A percentile compares a stretch with the other conserved stretches of the same genome.
These are phyloP conservation scores for Oryza glumipatula DNA, from an alignment of 176 grass and related monocot species.

Conservation along the genomic window DNA sequence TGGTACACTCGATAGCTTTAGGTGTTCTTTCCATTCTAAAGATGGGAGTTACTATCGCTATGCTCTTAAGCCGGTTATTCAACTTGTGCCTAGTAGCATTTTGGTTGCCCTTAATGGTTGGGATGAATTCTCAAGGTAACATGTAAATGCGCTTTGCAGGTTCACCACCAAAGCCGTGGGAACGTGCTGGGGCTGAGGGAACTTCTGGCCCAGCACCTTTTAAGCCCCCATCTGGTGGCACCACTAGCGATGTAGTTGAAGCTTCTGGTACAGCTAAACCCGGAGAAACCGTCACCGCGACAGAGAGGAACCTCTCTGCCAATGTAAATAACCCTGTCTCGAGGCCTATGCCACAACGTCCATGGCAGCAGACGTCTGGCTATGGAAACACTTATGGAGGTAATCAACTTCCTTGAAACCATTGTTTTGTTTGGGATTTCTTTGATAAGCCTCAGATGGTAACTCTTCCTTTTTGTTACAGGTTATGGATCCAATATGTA, in stretches of 20 bases:
- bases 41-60: background rate
- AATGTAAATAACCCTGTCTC: slow-evolving; percentile 51
- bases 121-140: background rate
- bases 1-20: too few relatives aligned
- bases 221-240: slow-evolving; percentile 81
- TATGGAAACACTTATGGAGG: slow-evolving; percentile 80
- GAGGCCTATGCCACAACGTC: slow-evolving; percentile 64
- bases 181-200: slow-evolving; percentile 56
- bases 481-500: slow-evolving; percentile 69
- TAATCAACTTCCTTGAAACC: slow-evolving; percentile 12
- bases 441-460: background rate
- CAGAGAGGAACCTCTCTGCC: slow-evolving; percentile 42
- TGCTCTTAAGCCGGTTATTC: background rate
- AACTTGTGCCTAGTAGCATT: too few relatives aligned
- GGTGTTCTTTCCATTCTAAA: background rate
- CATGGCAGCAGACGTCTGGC: slow-evolving; percentile 80
- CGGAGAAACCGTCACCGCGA: slow-evolving; percentile 63
- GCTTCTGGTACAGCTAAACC: slow-evolving; percentile 89
- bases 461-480: slow-evolving; percentile 7
- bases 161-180: slow-evolving; percentile 81
- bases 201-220: slow-evolving; percentile 68
- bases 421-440: background rate
- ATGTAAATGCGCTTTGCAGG: slow-evolving; percentile 34
- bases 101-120: background rate
- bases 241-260: slow-evolving; percentile 82